Evolutionary conservation across 331 rosid genomes (phyloP).

Genomic region (Telfairia occidentalis): DNA sequence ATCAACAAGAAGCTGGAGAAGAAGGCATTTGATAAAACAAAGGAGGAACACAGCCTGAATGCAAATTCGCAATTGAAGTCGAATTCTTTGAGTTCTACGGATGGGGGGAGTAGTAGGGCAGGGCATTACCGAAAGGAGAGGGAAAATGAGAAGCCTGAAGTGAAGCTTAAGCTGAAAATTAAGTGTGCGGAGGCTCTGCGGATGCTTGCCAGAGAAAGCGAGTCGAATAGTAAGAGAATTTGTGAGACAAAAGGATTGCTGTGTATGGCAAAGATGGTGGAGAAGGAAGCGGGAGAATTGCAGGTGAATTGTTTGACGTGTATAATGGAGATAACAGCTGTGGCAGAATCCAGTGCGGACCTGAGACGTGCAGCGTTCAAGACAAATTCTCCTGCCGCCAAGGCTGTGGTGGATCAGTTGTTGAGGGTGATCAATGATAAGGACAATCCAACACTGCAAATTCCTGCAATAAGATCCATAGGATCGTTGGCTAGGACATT

Average conservation of each 20-base stretch:
- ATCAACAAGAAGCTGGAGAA: constrained; percentile 25
- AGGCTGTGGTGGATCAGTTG: constrained; percentile 74
- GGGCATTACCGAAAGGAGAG: constrained; percentile 35
- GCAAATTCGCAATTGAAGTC: constrained; percentile 5
- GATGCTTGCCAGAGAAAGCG: constrained; percentile 53
- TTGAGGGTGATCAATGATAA: constrained; percentile 46
- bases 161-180: constrained; percentile 39
- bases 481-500: constrained; percentile 82
- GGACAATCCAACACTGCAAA: constrained; percentile 42
- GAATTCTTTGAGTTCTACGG: constrained; percentile 19
- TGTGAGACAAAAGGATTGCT: constrained; percentile 78
- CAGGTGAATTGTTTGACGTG: constrained; percentile 73
- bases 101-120: constrained; percentile 48
- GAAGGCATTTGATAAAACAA: not conserved
- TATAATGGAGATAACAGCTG: constrained; percentile 62
- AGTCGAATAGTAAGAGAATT: constrained; percentile 42
- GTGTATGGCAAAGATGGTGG: constrained; percentile 73
- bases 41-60: not conserved
- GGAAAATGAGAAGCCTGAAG: constrained; percentile 39
- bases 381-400: constrained; percentile 69
- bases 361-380: constrained; percentile 68
- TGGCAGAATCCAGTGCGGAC: constrained; percentile 62
- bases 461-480: constrained; percentile 56
- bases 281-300: constrained; percentile 61
- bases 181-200: constrained; percentile 73